Evolutionary conservation across 805 yeast genomes (phyloP), one percentile per base, ranked within the genome.

Genomic region (Komagataella mondaviorum): DNA sequence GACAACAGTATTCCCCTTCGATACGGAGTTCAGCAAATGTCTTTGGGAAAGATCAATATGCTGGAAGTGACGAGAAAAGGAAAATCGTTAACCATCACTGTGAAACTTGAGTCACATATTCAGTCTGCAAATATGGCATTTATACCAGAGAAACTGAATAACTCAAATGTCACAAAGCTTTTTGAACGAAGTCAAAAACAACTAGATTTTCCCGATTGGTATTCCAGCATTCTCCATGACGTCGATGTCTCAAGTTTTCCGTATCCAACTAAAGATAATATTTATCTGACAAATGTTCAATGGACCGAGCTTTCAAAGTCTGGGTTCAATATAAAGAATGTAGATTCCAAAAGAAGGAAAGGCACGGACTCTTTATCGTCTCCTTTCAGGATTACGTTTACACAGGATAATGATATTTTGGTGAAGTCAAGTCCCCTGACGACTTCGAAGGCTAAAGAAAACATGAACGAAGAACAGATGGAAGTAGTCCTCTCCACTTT

Each of bases 401-500:
- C 10, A 10, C 14, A 30, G 14, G n/a, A 30, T 30, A 30, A 10
- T 30, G n/a, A 30, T 1, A 10, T 30, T 5, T 12, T 30, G n/a
- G 39, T 30, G 2, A 30, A 30, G 8, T 30, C 39, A 30, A 10
- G 39, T 30, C 39, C 39, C 4, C 14, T 30, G 4, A 10, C 14
- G 5, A 30, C 39, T 30, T 30, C 39, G 6, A 30, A 30, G 39
- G 39, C 14, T 30, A 30, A 30, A 30, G 39, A 30, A 30, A 30
- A 10, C 2, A 2, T 30, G 14, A 46, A 6, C 17, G 18, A 10
- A 24, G 23, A 50, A 5, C 69, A 68, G 48, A 57, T 59, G 3
- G 48, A 57, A 20, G 63, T 68, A 1, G 51, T 69, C 6, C 48
- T 62, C 12, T 48, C 59, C 7, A 63, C 65, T 0, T 50, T 60